Percentiles rank a stretch among this genome's conserved stretches.
Conservation (phyloP, 2,329 filamentous ascomycete genomes). For the Hypoxylon sp. region DNA sequence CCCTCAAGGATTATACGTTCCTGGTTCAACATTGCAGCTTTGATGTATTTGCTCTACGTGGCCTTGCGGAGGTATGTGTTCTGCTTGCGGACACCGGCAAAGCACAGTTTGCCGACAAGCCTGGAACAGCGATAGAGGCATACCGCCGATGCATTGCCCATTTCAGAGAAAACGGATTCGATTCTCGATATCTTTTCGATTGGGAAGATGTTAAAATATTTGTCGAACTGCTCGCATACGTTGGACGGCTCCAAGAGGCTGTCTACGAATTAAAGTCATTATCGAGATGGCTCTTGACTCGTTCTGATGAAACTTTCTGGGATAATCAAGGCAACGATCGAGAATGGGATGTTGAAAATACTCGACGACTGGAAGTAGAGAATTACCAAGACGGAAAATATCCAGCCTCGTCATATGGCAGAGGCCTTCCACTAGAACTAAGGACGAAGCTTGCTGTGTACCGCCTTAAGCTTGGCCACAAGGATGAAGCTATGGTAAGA, state of each 20-base stretch:
- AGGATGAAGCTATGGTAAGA: conserved; percentile 80
- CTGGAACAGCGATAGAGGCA: conserved; percentile 58
- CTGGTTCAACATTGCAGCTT: conserved; percentile 66
- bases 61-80: conserved; percentile 69
- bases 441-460: conserved; percentile 87
- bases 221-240: conserved; percentile 80
- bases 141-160: conserved; percentile 64
- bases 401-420: conserved; percentile 73
- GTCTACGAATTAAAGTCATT: conserved; percentile 78
- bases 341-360: conserved; percentile 86
- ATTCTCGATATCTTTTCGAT: conserved; percentile 58
- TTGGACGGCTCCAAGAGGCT: conserved; percentile 73
- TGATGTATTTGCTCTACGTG: conserved; percentile 68
- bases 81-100: conserved; percentile 61
- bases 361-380: conserved; percentile 72
- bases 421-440: conserved; percentile 82
- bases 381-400: conserved; percentile 71
- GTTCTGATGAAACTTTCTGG: conserved; percentile 82
- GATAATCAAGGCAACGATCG: conserved; percentile 81
- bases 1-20: conserved; percentile 69
- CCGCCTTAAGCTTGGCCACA: conserved; percentile 77
- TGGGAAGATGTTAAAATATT: conserved; percentile 93
- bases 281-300: conserved; percentile 85
- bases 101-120: conserved; percentile 55
- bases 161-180: conserved; percentile 53